Evolutionary conservation across 345 rosid genomes (phyloP), one percentile per base, ranked within the genome.

Genomic region (Euphorbia pulcherrima): DNA sequence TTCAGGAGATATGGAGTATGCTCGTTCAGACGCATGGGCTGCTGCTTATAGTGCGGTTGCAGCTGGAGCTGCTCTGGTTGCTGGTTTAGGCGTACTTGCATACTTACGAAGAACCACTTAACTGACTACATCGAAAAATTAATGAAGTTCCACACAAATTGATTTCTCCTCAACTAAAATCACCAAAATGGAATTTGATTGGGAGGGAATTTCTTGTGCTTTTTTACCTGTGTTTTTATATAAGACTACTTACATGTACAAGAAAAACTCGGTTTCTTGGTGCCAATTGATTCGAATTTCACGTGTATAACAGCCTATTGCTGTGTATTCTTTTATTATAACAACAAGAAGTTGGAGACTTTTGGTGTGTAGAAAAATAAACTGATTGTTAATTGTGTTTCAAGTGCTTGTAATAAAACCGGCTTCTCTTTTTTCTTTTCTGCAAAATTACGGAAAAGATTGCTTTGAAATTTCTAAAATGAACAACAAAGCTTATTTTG

Each of bases 61-160:
- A 0, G 99, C 99, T 0, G 94, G 99, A 46, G 99, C 99, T 23
- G 94, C 96, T 26, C 77, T 95, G 28, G 84, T 83, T 60, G 97
- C 98, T 71, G 99, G 98, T 39, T 73, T 90, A 55, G 93, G 99
- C 26, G 75, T 92, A 17, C 78, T 92, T 72, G 94, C 98, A 21
- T 95, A 80, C 84, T 74, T 95, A 69, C 84, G 68, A 81, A 87
- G 79, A 83, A 71, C 81, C 2, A 89, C 93, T 13, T 67, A n/a
- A 77, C 47, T 90, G 64, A 82, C 26, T 46, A 47, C 21, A 46
- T 62, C 33, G 41, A 17, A 30, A 51, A 54, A 18, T 59, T 35
- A 20, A n/a, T n/a, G 44, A 39, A 30, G 33, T 27, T 68, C 33
- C 33, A 20, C 21, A 46, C 69, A 18, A 39, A 35, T n/a, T 6